A percentile compares a stretch with the other conserved stretches of the same genome.
Conservation (phyloP, 2,329 filamentous ascomycete genomes). For the Phyllosticta citriasiana region DNA sequence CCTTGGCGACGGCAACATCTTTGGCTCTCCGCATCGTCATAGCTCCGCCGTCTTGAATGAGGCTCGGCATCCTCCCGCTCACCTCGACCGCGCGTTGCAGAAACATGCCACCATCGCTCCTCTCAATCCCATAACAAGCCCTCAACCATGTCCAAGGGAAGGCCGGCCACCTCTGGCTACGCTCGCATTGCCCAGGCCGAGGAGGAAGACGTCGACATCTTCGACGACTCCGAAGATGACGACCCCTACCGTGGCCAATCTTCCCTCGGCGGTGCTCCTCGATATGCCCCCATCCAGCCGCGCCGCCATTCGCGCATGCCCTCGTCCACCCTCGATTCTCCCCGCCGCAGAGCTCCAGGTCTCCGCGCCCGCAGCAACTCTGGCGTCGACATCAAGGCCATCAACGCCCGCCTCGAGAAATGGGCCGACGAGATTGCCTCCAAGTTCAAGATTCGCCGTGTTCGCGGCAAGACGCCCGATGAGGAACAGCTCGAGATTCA, state of each 20-base stretch:
- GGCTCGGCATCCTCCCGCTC: conserved; percentile 1
- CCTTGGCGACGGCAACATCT: background rate
- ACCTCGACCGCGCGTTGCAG: background rate
- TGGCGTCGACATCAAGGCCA: conserved; percentile 94
- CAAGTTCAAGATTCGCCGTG: conserved; percentile 81
- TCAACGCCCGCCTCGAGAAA: conserved; percentile 86
- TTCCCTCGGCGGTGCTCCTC: conserved; percentile 24
- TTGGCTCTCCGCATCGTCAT: conserved; percentile 1
- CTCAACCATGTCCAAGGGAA: conserved; percentile 21
- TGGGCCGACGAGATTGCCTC: conserved; percentile 98
- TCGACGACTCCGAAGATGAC: conserved; percentile 28
- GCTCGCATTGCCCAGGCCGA: conserved; percentile 44
- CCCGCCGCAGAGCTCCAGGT: conserved; percentile 20
- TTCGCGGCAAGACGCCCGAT: conserved; percentile 62
- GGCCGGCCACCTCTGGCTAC: conserved; percentile 38
- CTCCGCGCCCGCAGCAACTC: conserved; percentile 61
- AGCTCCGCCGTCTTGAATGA: conserved; percentile 2
- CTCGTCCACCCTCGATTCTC: conserved; percentile 24
- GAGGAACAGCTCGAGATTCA: conserved; percentile 91
- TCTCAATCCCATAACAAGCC: background rate
- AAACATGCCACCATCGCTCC: conserved; percentile 1
- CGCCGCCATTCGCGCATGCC: conserved; percentile 35
- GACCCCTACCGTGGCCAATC: conserved; percentile 21
- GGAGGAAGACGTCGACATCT: conserved; percentile 35
- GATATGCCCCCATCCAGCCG: conserved; percentile 40